Evolutionary conservation across 208 protist species (phyloP), one percentile per base, ranked within the genome.

Genomic region (Trypanosoma brucei): DNA sequence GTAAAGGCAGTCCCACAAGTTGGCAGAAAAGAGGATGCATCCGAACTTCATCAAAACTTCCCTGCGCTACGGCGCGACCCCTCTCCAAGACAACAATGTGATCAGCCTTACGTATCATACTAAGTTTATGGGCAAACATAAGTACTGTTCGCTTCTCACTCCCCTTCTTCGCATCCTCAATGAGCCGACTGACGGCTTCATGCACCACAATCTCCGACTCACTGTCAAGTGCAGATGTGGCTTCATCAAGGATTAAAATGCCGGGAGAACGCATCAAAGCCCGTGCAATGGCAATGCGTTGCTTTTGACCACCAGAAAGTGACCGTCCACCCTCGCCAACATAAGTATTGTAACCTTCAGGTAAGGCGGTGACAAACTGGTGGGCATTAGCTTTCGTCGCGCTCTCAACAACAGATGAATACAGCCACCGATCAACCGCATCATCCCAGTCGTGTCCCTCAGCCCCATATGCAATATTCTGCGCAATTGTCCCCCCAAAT

Each of bases 251-350:
- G 31, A 97, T 84, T 11, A 96, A 77, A 40, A 98, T 71, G 50
- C 84, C 73, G 44, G 96, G 92, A 55, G 88, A 65, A 9, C 87
- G 84, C 59, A 92, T 57, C 3, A 98, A 67, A 22, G 87, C 89
- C 37, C 96, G 76, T 2, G 92, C 93, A 72, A 98, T 97, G 33
- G 90, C 88, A 51, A 98, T 92, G 52, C 94, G 87, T 74, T 98
- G 95, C 76, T 93, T 94, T 79, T 98, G 93, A 1, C 94, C 95
- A 14, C 93, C 95, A 4, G 83, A 93, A 8, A 98, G 77, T 44
- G 73, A 81, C n/a, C 83, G 74, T 34, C 92, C 93, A 55, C 75
- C 70, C 70, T 96, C 94, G 34, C 92, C 94, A 5, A 97, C 91
- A 53, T 79, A 85, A 2, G 92, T 96, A 48, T 94, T 81, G 70